Conservation (phyloP, 345 rosid species). For the Raphanus sativus region DNA sequence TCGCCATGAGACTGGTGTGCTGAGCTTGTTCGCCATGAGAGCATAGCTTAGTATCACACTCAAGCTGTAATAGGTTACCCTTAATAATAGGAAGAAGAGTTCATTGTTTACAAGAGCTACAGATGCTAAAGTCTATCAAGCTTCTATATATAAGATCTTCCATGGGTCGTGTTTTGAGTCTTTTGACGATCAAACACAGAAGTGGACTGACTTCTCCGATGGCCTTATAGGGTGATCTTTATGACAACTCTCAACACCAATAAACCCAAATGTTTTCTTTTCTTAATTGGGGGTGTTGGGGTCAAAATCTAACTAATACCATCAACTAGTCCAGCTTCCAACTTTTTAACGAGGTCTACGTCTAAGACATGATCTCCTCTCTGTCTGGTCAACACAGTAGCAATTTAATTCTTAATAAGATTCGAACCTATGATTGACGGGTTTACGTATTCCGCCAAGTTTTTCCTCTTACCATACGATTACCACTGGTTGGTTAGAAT, state of each 20-base stretch:
- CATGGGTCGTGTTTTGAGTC: not conserved
- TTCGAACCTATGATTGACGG: not conserved
- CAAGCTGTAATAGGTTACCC: no score
- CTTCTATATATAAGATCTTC: no score
- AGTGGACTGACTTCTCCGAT: not conserved
- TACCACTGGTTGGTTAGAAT: not conserved
- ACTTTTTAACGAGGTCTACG: not conserved
- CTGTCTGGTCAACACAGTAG: not conserved
- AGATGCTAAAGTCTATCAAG: no score
- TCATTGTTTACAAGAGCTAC: no score
- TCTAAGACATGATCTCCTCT: not conserved
- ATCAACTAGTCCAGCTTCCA: not conserved
- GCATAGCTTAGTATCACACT: no score
- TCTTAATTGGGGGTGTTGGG: no score
- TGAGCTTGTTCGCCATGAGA: no score
- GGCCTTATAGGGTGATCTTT: not conserved
- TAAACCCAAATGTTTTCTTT: not conserved
- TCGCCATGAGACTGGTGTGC: no score
- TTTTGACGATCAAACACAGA: not conserved
- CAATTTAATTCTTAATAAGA: not conserved
- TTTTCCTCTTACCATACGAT: not conserved
- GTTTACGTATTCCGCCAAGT: not conserved
- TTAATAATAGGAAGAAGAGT: no score
- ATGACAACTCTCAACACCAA: not conserved
- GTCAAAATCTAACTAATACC: no score